Base-by-base conservation (phyloP, 441 rosid species). In the Populus hybrid region DNA sequence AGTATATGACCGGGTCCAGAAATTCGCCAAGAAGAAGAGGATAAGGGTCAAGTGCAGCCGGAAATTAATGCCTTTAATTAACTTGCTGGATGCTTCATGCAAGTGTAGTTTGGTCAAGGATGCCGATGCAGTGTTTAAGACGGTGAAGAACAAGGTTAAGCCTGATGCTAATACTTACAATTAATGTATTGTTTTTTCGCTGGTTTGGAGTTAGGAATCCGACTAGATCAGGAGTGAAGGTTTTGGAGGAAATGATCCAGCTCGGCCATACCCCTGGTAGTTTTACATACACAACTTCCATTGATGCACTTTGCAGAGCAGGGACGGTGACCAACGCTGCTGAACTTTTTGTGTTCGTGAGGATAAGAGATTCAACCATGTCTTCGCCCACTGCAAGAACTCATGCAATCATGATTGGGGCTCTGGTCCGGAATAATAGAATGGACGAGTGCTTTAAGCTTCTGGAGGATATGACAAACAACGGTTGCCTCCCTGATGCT, bases 401-500 rank as follows among this genome's bases (percentile, higher is more conserved):
- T 32, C 6, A 4, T 3, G 35, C 35, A 32, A 32, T 4, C 35
- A 32, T 32, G 35, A 32, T 26, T 26, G 90, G 83, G 65, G 93
- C 94, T 64, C 78, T 92, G 77, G 90, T 89, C 3, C 86, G 79
- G 83, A 85, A 82, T 57, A 88, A 89, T 86, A 92, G 80, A 83
- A 79, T 81, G 74, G 89, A 87, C 28, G 97, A 91, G 57, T 84
- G 92, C 86, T 90, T 86, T 83, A 78, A 90, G 80, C 87, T 92
- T 73, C 63, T 95, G 18, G 93, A 84, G 69, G 85, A 90, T 74
- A 95, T 94, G 99, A 85, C 88, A 75, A 81, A 80, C 75, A 89
- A 83, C 21, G 98, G 97, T 67, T 94, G 93, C 76, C 92, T 95
- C 68, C 98, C 99, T n/a, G 98, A 94, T 83, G 97, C 91, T 77